phyloP scores from a whole-genome alignment of 768 basidiomycete genomes.

The Hemileccinum impolitum region DNA sequence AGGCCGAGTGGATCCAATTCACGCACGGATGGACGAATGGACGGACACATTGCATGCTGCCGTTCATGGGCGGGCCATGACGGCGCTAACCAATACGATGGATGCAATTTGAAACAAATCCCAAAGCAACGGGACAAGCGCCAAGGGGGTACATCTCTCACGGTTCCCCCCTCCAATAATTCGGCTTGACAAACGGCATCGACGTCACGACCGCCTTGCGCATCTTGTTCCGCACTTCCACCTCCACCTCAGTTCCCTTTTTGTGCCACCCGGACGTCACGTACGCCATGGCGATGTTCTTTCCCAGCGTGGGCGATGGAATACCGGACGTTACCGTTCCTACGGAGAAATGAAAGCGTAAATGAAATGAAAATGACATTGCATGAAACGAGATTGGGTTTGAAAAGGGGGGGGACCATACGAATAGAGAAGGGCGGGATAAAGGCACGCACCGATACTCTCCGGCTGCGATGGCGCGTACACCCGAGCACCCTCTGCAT shows the following conservation, averaged over 20 bases:
- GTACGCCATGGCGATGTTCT: slow-evolving; percentile 98
- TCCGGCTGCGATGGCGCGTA: slow-evolving; percentile 53
- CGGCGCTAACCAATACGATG: no score
- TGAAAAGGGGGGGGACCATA: no score
- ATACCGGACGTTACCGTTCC: slow-evolving; percentile 91
- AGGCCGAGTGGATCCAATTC: no score
- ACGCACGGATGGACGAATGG: no score
- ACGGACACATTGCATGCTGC: no score
- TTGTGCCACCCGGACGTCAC: slow-evolving; percentile 80
- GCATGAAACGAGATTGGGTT: no score
- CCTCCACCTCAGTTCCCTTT: slow-evolving; percentile 80
- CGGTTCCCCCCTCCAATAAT: slow-evolving; percentile 66
- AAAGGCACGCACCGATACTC: slow-evolving; percentile 48
- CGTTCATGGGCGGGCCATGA: no score
- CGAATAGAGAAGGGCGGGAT: no score
- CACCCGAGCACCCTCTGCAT: slow-evolving; percentile 74
- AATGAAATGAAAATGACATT: no score
- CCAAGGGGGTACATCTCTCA: no score
- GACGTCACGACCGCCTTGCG: slow-evolving; percentile 69
- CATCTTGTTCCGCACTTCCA: slow-evolving; percentile 81
- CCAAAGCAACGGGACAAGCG: no score
- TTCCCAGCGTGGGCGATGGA: slow-evolving; percentile 83
- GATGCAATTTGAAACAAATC: no score
- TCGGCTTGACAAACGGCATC: slow-evolving; percentile 87
- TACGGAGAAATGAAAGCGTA: slow-evolving; percentile 19